Evolutionary conservation across 2,329 filamentous ascomycete species (phyloP), one percentile per base, ranked within the genome.

Genomic region (Diplodia corticola): DNA sequence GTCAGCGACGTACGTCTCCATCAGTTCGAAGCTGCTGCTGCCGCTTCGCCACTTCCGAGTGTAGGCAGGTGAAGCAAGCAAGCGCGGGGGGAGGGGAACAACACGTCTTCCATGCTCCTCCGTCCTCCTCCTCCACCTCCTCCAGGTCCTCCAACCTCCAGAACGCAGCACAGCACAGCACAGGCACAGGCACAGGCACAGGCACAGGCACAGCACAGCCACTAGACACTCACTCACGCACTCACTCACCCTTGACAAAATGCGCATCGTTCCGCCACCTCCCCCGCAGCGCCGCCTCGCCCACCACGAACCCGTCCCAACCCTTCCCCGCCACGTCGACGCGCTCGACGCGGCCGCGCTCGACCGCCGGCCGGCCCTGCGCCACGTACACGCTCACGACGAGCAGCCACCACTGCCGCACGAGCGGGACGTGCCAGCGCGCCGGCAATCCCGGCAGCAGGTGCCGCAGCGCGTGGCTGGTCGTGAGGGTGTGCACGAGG

Each of bases 341-440:
- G 0, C 82, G 75, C 5, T 83, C 81, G 66, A 95, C 84, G 30
- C 85, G 83, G 66, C 89, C 85, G n/a, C 86, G 80, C 65, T 90
- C 84, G 65, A 97, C 86, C 67, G 83, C 80, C 0, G 93, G 95
- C 28, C 94, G 85, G 26, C 90, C 80, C 73, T 91, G 89, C 2
- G 88, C 80, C 61, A 97, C 86, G 75, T 96, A 98, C 12, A 93
- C 85, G 0, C 88, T 86, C 50, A 97, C 77, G 0, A 90, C 87
- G 49, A 97, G 85, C 7, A 99, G 80, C 91, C 92, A 97, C 93
- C 95, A 98, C 76, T 96, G 89, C 44, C 91, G 84, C 9, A 98
- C 83, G 4, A 99, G 80, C 26, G 81, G 81, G 54, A 93, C 77
- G 71, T 97, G 94, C 71, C 89, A 89, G 72, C 87, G 86, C n/a